phyloP scores from a whole-genome alignment of 495 filamentous ascomycete species.

The Clavariopsis aquatica region DNA sequence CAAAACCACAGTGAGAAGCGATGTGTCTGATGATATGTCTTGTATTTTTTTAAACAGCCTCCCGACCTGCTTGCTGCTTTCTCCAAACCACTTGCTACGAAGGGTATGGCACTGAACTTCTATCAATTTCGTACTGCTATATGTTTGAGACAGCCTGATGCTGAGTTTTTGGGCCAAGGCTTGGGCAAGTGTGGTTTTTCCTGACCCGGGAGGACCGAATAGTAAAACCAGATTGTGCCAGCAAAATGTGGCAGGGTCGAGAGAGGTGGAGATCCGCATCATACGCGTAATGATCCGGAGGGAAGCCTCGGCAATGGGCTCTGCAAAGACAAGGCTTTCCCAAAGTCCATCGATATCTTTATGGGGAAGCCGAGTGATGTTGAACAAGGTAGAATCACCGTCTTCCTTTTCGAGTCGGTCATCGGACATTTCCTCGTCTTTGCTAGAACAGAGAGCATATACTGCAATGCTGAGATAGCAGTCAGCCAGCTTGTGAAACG shows the following conservation, averaged over 20 bases:
- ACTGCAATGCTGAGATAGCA: slow-evolving; percentile 41
- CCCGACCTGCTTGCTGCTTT: slow-evolving; percentile 57
- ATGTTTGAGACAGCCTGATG: slow-evolving; percentile 54
- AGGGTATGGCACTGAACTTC: slow-evolving; percentile 56
- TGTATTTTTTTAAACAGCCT: slow-evolving; percentile 54
- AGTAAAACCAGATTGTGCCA: slow-evolving; percentile 50
- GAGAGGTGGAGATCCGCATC: slow-evolving; percentile 37
- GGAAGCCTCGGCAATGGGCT: slow-evolving; percentile 49
- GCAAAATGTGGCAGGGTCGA: slow-evolving; percentile 38
- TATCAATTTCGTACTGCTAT: slow-evolving; percentile 49
- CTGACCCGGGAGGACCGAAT: slow-evolving; percentile 59
- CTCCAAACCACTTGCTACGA: slow-evolving; percentile 57
- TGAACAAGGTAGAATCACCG: slow-evolving; percentile 36
- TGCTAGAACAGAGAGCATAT: slow-evolving; percentile 32
- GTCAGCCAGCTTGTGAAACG: slow-evolving; percentile 26
- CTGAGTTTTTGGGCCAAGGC: slow-evolving; percentile 59
- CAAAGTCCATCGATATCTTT: slow-evolving; percentile 38
- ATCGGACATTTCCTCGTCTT: slow-evolving; percentile 10
- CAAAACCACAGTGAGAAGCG: slow-evolving; percentile 53
- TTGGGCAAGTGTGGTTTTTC: slow-evolving; percentile 53
- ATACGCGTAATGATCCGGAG: slow-evolving; percentile 53
- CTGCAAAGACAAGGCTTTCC: slow-evolving; percentile 57
- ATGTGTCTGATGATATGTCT: slow-evolving; percentile 49
- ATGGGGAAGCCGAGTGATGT: slow-evolving; percentile 46
- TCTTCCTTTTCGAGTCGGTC: slow-evolving; percentile 21